These are phyloP conservation scores for Acacia pycnantha DNA, from an alignment of 331 rosid genomes.

Conservation along the genomic window DNA sequence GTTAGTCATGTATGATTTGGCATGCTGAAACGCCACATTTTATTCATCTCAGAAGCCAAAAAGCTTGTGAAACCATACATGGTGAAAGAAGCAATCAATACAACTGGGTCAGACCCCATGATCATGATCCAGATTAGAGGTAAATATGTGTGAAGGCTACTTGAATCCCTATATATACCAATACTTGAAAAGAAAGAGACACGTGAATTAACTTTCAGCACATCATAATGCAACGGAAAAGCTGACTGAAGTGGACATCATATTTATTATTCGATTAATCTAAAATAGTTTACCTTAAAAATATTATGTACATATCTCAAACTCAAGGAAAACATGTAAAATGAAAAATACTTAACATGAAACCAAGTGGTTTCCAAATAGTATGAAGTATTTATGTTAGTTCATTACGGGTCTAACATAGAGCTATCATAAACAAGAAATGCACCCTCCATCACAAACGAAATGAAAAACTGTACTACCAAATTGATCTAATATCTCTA, in stretches of 20 bases:
- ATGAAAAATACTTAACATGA: background rate
- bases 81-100: background rate
- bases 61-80: slow-evolving; percentile 2
- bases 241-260: background rate
- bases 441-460: background rate
- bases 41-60: slow-evolving; percentile 20
- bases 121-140: background rate
- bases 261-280: background rate
- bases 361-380: background rate
- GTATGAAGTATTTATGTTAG: background rate
- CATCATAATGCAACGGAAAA: slow-evolving; percentile 3
- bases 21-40: background rate
- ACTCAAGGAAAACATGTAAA: background rate
- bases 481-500: background rate
- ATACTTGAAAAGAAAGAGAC: background rate
- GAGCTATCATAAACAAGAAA: background rate
- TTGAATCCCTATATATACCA: background rate
- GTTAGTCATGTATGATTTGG: background rate
- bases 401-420: background rate
- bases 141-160: background rate
- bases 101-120: background rate
- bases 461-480: background rate
- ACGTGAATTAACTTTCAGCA: slow-evolving; percentile 7
- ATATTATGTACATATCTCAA: background rate
- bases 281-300: slow-evolving; percentile 4